These are phyloP conservation scores for Remersonia thermophila DNA, from an alignment of 2,329 filamentous ascomycete genomes.

Conservation along the genomic window DNA sequence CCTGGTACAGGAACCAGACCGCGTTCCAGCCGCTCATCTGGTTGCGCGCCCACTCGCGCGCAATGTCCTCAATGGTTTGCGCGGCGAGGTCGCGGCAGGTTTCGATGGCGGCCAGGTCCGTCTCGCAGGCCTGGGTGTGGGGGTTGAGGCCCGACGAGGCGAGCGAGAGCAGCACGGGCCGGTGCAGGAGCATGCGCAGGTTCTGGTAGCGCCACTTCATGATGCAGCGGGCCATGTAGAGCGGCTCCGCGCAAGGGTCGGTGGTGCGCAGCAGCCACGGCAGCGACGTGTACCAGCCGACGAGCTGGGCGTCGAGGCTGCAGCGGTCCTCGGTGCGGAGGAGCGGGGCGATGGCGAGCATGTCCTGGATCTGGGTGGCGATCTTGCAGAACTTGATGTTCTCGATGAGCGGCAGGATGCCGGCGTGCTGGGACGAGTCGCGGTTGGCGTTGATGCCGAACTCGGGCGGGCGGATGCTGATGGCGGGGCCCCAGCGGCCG, in stretches of 20 bases:
- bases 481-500: constrained; percentile 53
- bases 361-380: constrained; percentile 64
- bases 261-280: constrained; percentile 52
- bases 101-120: constrained; percentile 56
- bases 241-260: constrained; percentile 57
- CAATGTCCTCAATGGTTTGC: constrained; percentile 60
- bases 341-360: constrained; percentile 56
- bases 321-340: constrained; percentile 54
- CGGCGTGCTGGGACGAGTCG: constrained; percentile 46
- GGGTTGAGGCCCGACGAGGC: constrained; percentile 37
- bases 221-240: constrained; percentile 57
- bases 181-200: constrained; percentile 61
- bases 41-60: constrained; percentile 56
- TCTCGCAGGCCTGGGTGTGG: constrained; percentile 35
- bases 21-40: constrained; percentile 73
- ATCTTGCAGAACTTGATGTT: constrained; percentile 73
- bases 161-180: constrained; percentile 58
- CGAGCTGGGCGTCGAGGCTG: constrained; percentile 53
- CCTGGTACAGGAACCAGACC: constrained; percentile 72
- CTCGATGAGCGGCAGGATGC: constrained; percentile 59
- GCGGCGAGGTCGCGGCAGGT: constrained; percentile 58
- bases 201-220: constrained; percentile 80
- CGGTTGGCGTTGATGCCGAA: constrained; percentile 33
- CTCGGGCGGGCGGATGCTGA: constrained; percentile 52
- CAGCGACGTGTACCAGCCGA: constrained; percentile 60